Evolutionary conservation across 495 filamentous ascomycete genomes (phyloP).

Genomic region (Friedmanniomyces simplex): DNA sequence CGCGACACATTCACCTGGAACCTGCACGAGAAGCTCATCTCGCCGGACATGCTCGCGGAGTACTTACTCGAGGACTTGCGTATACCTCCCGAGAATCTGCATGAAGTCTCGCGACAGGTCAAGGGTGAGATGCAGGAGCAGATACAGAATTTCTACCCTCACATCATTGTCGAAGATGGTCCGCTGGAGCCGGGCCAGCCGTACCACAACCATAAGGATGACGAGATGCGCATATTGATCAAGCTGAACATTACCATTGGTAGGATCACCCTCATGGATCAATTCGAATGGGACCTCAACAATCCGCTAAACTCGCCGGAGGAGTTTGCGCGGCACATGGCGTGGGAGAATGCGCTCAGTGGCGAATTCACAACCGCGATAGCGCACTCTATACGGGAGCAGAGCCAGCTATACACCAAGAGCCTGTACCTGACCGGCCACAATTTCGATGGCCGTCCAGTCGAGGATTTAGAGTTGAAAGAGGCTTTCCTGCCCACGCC

Average conservation of each 20-base stretch:
- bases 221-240: slow-evolving; percentile 92
- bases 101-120: slow-evolving; percentile 63
- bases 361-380: slow-evolving; percentile 97
- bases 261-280: slow-evolving; percentile 84
- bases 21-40: slow-evolving; percentile 75
- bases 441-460: slow-evolving; percentile 84
- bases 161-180: slow-evolving; percentile 80
- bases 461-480: slow-evolving; percentile 82
- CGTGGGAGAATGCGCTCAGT: slow-evolving; percentile 78
- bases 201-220: slow-evolving; percentile 91
- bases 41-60: slow-evolving; percentile 69
- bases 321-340: slow-evolving; percentile 83
- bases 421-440: slow-evolving; percentile 89
- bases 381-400: slow-evolving; percentile 92
- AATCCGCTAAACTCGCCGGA: slow-evolving; percentile 87
- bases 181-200: slow-evolving; percentile 81
- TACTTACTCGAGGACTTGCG: slow-evolving; percentile 88
- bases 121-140: slow-evolving; percentile 76
- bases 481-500: slow-evolving; percentile 80
- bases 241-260: slow-evolving; percentile 98
- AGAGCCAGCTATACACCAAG: slow-evolving; percentile 84
- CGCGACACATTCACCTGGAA: slow-evolving; percentile 99
- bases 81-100: slow-evolving; percentile 53
- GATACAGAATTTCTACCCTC: slow-evolving; percentile 83
- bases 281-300: slow-evolving; percentile 99